A percentile compares a stretch with the other conserved stretches of the same genome.
These are phyloP conservation scores for Lactarius deliciosus DNA, from an alignment of 768 basidiomycete species.

Conservation along the genomic window DNA sequence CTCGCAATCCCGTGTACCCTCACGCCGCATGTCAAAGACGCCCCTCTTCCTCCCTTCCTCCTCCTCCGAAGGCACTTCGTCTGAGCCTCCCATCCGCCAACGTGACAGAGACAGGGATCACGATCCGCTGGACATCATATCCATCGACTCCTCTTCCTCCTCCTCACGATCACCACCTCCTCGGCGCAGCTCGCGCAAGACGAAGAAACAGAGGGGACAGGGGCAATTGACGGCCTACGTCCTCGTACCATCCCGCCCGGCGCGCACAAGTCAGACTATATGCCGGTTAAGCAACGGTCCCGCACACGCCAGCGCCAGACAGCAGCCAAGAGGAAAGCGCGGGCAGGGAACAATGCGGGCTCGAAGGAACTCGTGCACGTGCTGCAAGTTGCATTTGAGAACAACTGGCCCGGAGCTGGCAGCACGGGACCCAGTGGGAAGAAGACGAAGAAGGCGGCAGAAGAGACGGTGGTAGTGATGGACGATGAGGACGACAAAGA, in stretches of 20 bases:
- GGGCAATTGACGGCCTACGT: slow-evolving; percentile 16
- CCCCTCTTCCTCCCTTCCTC: too few species aligned
- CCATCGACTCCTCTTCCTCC: slow-evolving; percentile 5
- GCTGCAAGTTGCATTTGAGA: slow-evolving; percentile 22
- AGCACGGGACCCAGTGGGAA: background rate
- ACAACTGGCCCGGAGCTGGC: slow-evolving; percentile 2
- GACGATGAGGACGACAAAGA: background rate
- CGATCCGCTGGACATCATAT: slow-evolving; percentile 13
- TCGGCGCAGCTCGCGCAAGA: too few species aligned
- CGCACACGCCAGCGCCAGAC: background rate
- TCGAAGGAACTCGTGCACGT: slow-evolving; percentile 2
- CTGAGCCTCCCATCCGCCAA: too few species aligned
- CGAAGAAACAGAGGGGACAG: too few species aligned
- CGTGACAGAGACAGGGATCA: background rate
- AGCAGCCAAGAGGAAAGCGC: background rate
- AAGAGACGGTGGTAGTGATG: background rate
- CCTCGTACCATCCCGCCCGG: slow-evolving; percentile 7
- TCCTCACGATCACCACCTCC: background rate
- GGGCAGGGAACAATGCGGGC: slow-evolving; percentile 9
- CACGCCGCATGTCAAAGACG: slow-evolving; percentile 3
- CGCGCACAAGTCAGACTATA: slow-evolving; percentile 2
- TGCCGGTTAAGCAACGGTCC: background rate
- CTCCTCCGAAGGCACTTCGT: too few species aligned
- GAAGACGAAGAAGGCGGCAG: background rate
- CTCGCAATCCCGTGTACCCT: background rate